phyloP scores from a whole-genome alignment of 2,329 filamentous ascomycete species.

The Trichoderma arundinaceum region DNA sequence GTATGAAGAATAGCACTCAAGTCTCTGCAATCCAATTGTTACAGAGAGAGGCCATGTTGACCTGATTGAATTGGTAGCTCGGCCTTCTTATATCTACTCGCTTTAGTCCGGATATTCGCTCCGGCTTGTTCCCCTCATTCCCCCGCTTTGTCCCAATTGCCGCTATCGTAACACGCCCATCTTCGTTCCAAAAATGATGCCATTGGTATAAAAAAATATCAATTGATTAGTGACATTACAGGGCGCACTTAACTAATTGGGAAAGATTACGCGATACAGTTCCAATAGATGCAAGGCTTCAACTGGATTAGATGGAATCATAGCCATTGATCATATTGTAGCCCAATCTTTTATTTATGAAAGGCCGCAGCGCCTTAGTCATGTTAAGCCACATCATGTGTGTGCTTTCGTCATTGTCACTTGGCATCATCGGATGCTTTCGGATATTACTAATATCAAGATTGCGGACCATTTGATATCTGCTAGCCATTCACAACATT shows the following conservation, averaged over 20 bases:
- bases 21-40: not conserved
- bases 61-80: not conserved
- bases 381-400: too few relatives aligned
- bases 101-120: not conserved
- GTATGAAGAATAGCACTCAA: not conserved
- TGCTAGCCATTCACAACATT: too few relatives aligned
- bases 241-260: not conserved
- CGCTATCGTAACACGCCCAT: not conserved
- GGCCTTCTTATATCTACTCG: not conserved
- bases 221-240: not conserved
- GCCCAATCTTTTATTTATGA: too few relatives aligned
- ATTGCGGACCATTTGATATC: too few relatives aligned
- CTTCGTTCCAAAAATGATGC: not conserved
- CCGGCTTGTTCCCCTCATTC: not conserved
- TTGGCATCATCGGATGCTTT: too few relatives aligned
- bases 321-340: too few relatives aligned
- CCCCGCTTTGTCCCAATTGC: not conserved
- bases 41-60: too few relatives aligned
- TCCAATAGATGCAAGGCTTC: not conserved
- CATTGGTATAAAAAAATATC: not conserved
- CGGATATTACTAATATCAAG: too few relatives aligned
- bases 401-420: too few relatives aligned
- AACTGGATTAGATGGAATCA: too few relatives aligned
- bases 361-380: too few relatives aligned
- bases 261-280: not conserved